Percentiles rank a stretch among this genome's conserved stretches.
Conservation (phyloP, 257 asterid genomes). For the Primulina tabacum region DNA sequence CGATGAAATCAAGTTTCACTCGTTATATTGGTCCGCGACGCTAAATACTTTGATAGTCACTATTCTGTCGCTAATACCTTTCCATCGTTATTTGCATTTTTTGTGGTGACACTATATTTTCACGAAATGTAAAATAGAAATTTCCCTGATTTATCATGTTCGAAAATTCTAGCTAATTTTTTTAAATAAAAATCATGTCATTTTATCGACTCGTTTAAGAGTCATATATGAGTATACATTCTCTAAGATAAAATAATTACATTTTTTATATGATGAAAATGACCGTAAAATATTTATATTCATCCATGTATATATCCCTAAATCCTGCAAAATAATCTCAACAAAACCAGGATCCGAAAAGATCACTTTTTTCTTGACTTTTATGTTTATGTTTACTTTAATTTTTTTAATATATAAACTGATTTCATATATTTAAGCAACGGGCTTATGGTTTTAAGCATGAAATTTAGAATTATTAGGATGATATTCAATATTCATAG, state of each 20-base stretch:
- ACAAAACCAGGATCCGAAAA: not conserved
- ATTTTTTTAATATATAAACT: not conserved
- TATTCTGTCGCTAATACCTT: too few relatives aligned
- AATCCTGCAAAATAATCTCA: not conserved
- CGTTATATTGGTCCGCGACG: too few relatives aligned
- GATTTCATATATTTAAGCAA: constrained; percentile 19
- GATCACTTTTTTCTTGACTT: constrained; percentile 25
- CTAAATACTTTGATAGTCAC: too few relatives aligned
- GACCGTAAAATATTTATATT: not conserved
- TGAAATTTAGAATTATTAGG: not conserved
- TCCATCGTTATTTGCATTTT: too few relatives aligned
- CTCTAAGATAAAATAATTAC: too few relatives aligned
- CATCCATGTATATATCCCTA: not conserved
- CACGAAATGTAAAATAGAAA: not conserved
- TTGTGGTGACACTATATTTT: too few relatives aligned
- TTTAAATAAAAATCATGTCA: not conserved
- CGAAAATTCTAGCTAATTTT: not conserved
- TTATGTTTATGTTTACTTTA: not conserved
- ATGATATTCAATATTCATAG: not conserved
- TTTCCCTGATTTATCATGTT: not conserved
- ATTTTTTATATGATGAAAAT: not conserved
- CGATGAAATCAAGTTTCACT: too few relatives aligned
- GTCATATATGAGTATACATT: not conserved
- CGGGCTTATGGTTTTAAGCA: constrained; percentile 29
- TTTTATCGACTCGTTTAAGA: not conserved